These are phyloP conservation scores for Didymella sp. DNA, from an alignment of 2,329 filamentous ascomycete species.

Conservation along the genomic window DNA sequence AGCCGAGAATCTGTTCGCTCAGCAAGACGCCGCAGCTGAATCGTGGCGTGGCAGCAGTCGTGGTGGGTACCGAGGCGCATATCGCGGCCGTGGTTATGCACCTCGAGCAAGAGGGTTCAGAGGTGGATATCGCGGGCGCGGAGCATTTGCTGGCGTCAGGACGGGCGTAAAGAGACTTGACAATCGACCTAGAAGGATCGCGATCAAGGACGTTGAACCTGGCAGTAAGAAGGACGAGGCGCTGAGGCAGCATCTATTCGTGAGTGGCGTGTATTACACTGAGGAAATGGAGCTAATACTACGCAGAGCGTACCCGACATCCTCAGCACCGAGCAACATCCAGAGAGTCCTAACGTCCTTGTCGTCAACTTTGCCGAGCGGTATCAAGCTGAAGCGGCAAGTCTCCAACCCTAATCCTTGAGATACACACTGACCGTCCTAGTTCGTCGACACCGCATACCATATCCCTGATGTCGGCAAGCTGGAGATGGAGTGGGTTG, in stretches of 20 bases:
- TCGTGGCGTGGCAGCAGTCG: conserved; percentile 25
- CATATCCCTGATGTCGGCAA: conserved; percentile 69
- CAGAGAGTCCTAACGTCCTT: conserved; percentile 47
- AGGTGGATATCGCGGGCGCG: conserved; percentile 55
- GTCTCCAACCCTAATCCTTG: conserved; percentile 9
- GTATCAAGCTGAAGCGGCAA: conserved; percentile 68
- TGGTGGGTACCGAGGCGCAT: conserved; percentile 35
- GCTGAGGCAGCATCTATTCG: conserved; percentile 72
- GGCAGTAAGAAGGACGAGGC: conserved; percentile 69
- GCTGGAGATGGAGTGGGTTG: conserved; percentile 72
- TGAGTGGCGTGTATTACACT: conserved; percentile 20
- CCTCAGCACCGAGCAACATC: conserved; percentile 49
- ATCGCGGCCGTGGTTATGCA: conserved; percentile 21
- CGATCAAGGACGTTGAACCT: conserved; percentile 69
- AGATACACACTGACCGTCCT: not conserved
- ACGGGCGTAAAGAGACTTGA: conserved; percentile 71
- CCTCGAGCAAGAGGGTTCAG: conserved; percentile 52
- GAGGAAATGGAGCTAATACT: conserved; percentile 6
- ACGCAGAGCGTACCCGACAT: conserved; percentile 42
- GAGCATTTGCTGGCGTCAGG: conserved; percentile 34
- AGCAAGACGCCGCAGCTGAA: conserved; percentile 50
- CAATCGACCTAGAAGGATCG: conserved; percentile 74
- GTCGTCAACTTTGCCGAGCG: conserved; percentile 55
- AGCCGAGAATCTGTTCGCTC: conserved; percentile 71
- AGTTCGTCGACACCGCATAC: conserved; percentile 62